Conservation (phyloP, 805 yeast species). For the Kazachstania viticola region DNA sequence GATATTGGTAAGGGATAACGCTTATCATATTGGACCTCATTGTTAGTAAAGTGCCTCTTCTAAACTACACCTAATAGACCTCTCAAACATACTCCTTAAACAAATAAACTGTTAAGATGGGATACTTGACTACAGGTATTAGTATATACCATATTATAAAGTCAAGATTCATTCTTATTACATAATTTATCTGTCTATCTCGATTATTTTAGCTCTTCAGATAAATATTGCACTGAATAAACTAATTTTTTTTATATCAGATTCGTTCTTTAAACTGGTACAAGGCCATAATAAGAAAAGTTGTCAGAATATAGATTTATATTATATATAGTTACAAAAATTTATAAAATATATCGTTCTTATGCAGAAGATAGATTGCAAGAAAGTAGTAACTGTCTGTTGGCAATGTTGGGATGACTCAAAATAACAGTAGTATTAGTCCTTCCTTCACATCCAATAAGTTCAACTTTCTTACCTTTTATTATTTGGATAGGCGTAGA, state of each 20-base stretch:
- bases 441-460: constrained; percentile 29
- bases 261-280: no score
- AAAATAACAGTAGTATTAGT: constrained; percentile 32
- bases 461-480: constrained; percentile 52
- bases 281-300: no score
- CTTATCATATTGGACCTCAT: no score
- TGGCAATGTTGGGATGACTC: constrained; percentile 56
- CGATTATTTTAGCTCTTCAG: no score
- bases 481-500: constrained; percentile 53
- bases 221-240: no score
- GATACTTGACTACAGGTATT: constrained; percentile 13
- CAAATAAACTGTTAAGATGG: constrained; percentile 7
- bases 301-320: no score
- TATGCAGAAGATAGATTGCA: constrained; percentile 3
- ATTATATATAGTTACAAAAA: no score
- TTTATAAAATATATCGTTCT: not conserved
- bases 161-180: constrained; percentile 14
- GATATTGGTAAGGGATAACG: no score
- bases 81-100: constrained; percentile 6
- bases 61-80: no score
- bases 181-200: no score
- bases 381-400: constrained; percentile 43
- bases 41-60: no score
- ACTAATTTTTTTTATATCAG: no score
- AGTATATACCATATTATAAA: constrained; percentile 7